A percentile compares a stretch with the other conserved stretches of the same genome.
Conservation (phyloP, 495 filamentous ascomycete species). For the Cryomyces minteri region DNA sequence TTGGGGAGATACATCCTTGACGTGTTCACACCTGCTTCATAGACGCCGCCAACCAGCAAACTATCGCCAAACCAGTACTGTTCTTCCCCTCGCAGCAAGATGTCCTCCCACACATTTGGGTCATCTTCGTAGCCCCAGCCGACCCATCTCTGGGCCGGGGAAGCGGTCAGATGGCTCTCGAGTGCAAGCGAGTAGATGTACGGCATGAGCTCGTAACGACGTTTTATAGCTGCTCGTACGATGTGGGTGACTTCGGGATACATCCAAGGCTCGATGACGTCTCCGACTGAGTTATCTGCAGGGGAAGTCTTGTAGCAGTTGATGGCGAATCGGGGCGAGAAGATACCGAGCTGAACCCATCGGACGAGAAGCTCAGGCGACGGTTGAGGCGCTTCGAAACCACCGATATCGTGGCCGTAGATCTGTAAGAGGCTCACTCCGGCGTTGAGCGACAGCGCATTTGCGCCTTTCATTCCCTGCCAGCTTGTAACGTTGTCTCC, state of each 20-base stretch:
- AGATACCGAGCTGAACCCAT: constrained; percentile 51
- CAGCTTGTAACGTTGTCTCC: constrained; percentile 22
- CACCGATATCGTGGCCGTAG: constrained; percentile 53
- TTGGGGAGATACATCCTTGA: constrained; percentile 43
- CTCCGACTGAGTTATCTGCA: constrained; percentile 38
- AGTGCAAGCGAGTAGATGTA: constrained; percentile 47
- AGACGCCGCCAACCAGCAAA: constrained; percentile 47
- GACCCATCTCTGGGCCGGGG: constrained; percentile 45
- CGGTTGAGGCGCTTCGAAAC: constrained; percentile 52
- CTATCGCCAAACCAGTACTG: constrained; percentile 56
- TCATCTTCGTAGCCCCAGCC: constrained; percentile 51
- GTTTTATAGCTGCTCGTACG: constrained; percentile 42
- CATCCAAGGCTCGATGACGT: constrained; percentile 59
- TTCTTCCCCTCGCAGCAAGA: constrained; percentile 34
- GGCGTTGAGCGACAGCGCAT: constrained; percentile 44
- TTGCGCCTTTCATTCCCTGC: constrained; percentile 46
- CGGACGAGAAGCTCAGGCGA: constrained; percentile 48
- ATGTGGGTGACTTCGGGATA: constrained; percentile 41
- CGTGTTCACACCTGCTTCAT: constrained; percentile 31
- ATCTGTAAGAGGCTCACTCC: constrained; percentile 44
- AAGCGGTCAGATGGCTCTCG: constrained; percentile 35
- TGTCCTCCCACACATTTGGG: constrained; percentile 37
- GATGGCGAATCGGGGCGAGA: constrained; percentile 52
- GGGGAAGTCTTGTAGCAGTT: constrained; percentile 56
- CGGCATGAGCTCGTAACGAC: constrained; percentile 48